These are phyloP conservation scores for Luffa acutangula DNA, from an alignment of 306 rosid genomes.

Conservation along the genomic window DNA sequence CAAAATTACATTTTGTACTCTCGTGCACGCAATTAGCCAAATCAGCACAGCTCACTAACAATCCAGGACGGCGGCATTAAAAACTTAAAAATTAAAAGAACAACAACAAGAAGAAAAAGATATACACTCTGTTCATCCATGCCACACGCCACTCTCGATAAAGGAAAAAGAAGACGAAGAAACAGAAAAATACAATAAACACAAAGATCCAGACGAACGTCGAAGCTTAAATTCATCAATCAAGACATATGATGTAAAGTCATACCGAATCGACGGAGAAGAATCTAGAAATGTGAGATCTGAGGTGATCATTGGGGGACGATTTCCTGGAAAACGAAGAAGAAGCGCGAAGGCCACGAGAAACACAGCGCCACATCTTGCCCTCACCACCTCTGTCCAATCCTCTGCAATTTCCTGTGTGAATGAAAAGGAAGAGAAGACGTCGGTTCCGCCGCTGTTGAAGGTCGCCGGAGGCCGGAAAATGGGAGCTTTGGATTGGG, in stretches of 20 bases:
- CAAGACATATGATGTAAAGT: background rate
- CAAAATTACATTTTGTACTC: background rate
- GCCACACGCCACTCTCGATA: background rate
- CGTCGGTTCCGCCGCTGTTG: background rate
- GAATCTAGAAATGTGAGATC: slow-evolving; percentile 64
- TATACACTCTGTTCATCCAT: background rate
- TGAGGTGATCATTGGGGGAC: slow-evolving; percentile 23
- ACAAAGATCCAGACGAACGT: background rate
- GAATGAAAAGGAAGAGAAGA: background rate
- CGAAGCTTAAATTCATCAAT: background rate
- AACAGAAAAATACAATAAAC: background rate
- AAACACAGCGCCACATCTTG: slow-evolving; percentile 88
- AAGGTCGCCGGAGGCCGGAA: background rate
- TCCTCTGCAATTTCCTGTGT: background rate
- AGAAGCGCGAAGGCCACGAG: slow-evolving; percentile 56
- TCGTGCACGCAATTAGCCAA: background rate
- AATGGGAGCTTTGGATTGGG: background rate
- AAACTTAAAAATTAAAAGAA: background rate
- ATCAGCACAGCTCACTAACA: background rate
- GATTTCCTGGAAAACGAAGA: slow-evolving; percentile 31
- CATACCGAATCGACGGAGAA: slow-evolving; percentile 59
- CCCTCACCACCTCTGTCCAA: background rate
- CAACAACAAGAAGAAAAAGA: background rate
- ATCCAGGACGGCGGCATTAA: background rate
- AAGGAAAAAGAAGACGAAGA: background rate